Base-by-base conservation (phyloP, 2,329 filamentous ascomycete genomes). In the Aspergillus thermomutatus region DNA sequence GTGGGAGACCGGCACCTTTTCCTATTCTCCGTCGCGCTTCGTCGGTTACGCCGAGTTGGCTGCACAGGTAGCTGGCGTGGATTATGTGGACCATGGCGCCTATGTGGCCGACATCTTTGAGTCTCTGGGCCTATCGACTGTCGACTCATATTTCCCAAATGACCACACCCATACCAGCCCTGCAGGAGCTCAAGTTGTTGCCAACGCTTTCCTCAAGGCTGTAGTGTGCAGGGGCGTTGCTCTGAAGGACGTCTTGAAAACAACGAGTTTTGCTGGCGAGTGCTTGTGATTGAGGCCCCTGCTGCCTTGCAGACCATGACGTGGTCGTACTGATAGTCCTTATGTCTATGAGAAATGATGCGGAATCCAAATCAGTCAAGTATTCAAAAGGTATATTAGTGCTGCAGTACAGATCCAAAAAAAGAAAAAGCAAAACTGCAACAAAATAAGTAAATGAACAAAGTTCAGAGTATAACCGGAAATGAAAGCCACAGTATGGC, bases 101-200 rank as follows among this genome's bases (percentile, higher is more conserved):
- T 86, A 86, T 62, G 79, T 80, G 4, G 83, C 81, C 3, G 77
- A 80, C 60, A 79, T 78, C 41, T 85, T 81, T 67, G 67, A 80
- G 66, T 72, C 74, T 14, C 64, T 85, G 48, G 83, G 85, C 0
- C 73, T 71, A 43, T 58, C 72, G 0, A 76, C 72, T 3, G 82
- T 85, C 26, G 79, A 85, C 66, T 72, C 74, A 0, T 76, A 80
- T 59, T 88, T 80, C 59, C 82, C 84, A 0, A 77, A 77, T 21
- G 85, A 87, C 62, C 85, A 88, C 68, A 88, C 85, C 0, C 86
- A 87, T 68, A 87, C 85, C 1, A 81, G 79, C 52, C 74, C 82
- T 0, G 74, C 71, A 27, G 81, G 84, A n/a, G 84, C 86, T 1
- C 75, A 83, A 57, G 72, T 80, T 3, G 81, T 83, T 53, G 79